Base-by-base conservation (phyloP, 306 rosid species). In the Calophaca sinica region DNA sequence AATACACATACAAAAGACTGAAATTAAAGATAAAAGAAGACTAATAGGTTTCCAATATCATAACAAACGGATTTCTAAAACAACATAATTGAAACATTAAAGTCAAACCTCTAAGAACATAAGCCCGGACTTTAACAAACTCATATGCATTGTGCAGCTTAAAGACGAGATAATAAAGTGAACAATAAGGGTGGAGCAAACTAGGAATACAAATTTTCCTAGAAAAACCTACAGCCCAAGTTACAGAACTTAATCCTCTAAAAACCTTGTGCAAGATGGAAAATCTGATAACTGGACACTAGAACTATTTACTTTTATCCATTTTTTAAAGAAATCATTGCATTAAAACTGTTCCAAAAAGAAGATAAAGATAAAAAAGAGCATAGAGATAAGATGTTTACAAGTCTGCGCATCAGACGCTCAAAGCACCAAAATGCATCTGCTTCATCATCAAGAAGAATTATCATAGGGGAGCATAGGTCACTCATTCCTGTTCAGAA, bases 401-500 rank as follows among this genome's bases (percentile, higher is more conserved):
- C 99, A 92, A 92, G 85, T 89, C 98, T 90, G 81, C 98, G 96
- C 99, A 96, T 96, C 79, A 96, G 60, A 67, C 97, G 98, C 79
- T 96, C 99, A 73, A 96, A 96, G 88, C 99, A 96, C 98, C 98
- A 96, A 88, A 96, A 96, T 58, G 98, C 92, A 75, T 96, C 99
- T 49, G 98, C 99, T 88, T 96, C 99, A 70, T 96, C 92, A 14
- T 96, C 86, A n/a, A 96, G 91, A 76, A 96, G 99, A 73, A 96
- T 85, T 78, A 90, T 83, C 98, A 96, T 96, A 51, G 99, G 99
- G 80, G 99, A 96, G 83, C 98, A 96, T 33, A 96, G 96, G 77
- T 92, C 99, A 85, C 98, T 90, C 99, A 96, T 96, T 80, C 99
- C 99, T 96, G 93, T 82, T 66, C 87, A 84, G 29, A 72, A 72